Evolutionary conservation across 768 basidiomycete species (phyloP).

Genomic region (Megacollybia marginata): DNA sequence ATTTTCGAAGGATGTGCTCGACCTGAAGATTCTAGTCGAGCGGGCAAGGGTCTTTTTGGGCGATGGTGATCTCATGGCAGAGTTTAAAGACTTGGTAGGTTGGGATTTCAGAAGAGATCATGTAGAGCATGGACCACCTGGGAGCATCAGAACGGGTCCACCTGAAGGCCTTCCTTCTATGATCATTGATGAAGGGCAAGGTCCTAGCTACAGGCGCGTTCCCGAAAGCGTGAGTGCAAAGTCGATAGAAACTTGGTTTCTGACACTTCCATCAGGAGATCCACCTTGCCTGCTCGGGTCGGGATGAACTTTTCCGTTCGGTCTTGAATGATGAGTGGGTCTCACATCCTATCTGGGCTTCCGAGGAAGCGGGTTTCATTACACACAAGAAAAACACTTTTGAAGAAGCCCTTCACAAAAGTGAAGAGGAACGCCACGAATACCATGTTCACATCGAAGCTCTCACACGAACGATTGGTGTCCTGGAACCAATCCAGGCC

Average conservation of each 20-base stretch:
- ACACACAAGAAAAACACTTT: slow-evolving; percentile 95
- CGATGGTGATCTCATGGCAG: slow-evolving; percentile 67
- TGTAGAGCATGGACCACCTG: slow-evolving; percentile 64
- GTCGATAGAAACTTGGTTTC: slow-evolving; percentile 1
- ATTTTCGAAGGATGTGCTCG: slow-evolving; percentile 89
- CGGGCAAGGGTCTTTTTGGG: slow-evolving; percentile 77
- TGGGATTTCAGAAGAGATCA: slow-evolving; percentile 64
- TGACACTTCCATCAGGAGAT: slow-evolving; percentile 55
- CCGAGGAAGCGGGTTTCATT: slow-evolving; percentile 90
- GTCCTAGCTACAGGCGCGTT: slow-evolving; percentile 89
- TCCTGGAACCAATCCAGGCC: slow-evolving; percentile 80
- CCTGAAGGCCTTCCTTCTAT: slow-evolving; percentile 73
- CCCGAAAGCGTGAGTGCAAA: slow-evolving; percentile 70
- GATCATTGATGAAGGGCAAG: slow-evolving; percentile 78
- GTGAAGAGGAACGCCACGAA: slow-evolving; percentile 97
- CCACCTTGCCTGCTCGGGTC: slow-evolving; percentile 84
- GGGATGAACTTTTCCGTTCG: slow-evolving; percentile 90
- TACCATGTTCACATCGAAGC: slow-evolving; percentile 95
- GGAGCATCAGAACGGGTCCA: slow-evolving; percentile 68
- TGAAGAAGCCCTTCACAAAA: slow-evolving; percentile 93
- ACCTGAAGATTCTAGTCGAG: slow-evolving; percentile 74
- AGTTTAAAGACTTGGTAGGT: slow-evolving; percentile 83
- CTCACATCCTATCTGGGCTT: slow-evolving; percentile 97
- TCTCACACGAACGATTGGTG: slow-evolving; percentile 80
- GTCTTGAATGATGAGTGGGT: slow-evolving; percentile 98